Percentiles rank a stretch among this genome's conserved stretches.
These are phyloP conservation scores for Chromera velia DNA, from an alignment of 73 alveolate species.

Conservation along the genomic window DNA sequence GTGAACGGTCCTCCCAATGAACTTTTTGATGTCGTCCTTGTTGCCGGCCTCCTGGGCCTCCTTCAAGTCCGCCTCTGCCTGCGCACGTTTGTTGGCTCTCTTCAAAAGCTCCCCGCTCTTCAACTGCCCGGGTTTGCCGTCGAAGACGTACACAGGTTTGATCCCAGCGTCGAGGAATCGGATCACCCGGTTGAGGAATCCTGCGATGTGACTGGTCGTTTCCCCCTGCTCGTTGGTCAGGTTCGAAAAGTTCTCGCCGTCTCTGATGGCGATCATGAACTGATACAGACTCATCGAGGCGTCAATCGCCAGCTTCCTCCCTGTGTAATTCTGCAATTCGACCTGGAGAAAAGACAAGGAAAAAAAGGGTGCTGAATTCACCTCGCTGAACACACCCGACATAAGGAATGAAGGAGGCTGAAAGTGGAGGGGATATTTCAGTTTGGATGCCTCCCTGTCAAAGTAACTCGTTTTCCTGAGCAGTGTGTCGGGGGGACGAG, in stretches of 20 bases:
- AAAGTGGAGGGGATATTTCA: too few relatives aligned
- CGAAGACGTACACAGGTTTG: conserved; percentile 74
- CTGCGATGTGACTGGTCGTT: conserved; percentile 67
- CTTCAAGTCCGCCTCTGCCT: conserved; percentile 57
- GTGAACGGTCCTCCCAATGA: conserved; percentile 65
- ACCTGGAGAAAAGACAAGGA: too few relatives aligned
- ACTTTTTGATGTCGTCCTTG: conserved; percentile 58
- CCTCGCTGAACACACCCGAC: too few relatives aligned
- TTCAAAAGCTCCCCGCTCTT: conserved; percentile 53
- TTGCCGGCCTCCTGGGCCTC: conserved; percentile 83
- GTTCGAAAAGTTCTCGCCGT: conserved; percentile 46
- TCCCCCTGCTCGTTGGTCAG: conserved; percentile 43
- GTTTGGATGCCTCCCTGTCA: too few relatives aligned
- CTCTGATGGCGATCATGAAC: conserved; percentile 56
- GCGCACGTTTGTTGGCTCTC: conserved; percentile 53
- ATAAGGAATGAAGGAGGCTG: too few relatives aligned
- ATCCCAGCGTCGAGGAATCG: conserved; percentile 68
- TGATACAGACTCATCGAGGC: conserved; percentile 75
- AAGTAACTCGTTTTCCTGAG: too few relatives aligned
- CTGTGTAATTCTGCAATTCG: conserved; percentile 19
- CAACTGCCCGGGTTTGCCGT: conserved; percentile 77
- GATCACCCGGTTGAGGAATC: conserved; percentile 60
- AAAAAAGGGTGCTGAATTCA: too few relatives aligned
- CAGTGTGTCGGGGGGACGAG: too few relatives aligned
- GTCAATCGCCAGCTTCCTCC: conserved; percentile 68